A percentile compares a stretch with the other conserved stretches of the same genome.
These are phyloP conservation scores for Mortierella antarctica DNA, from an alignment of 192 early-diverging fungal genomes.

Conservation along the genomic window DNA sequence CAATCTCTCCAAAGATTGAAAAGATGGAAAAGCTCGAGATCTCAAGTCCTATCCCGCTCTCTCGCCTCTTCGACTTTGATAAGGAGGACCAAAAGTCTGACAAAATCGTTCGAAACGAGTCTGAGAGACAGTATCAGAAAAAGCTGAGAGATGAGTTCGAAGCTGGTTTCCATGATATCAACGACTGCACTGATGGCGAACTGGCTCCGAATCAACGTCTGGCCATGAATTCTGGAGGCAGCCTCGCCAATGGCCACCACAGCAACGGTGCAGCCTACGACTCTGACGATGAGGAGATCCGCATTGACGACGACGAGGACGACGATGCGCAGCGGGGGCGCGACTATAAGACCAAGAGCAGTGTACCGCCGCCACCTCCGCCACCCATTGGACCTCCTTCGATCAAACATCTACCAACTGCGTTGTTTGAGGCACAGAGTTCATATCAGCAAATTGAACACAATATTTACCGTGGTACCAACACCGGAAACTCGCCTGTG, in stretches of 20 bases:
- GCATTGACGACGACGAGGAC: conserved; percentile 19
- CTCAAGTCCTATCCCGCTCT: conserved; percentile 39
- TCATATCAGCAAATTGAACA: conserved; percentile 72
- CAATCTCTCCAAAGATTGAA: conserved; percentile 28
- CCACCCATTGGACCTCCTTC: conserved; percentile 46
- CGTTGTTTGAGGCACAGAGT: conserved; percentile 63
- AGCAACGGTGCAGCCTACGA: conserved; percentile 3
- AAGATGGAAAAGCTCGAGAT: conserved; percentile 31
- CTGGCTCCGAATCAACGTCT: neutral
- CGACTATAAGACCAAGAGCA: conserved; percentile 1
- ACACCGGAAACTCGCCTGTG: conserved; percentile 72
- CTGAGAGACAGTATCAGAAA: conserved; percentile 33
- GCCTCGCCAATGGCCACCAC: conserved; percentile 4
- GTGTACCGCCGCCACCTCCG: conserved; percentile 33
- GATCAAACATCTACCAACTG: conserved; percentile 50
- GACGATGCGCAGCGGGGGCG: neutral
- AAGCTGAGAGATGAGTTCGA: conserved; percentile 49
- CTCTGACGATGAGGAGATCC: conserved; percentile 48
- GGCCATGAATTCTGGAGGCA: neutral
- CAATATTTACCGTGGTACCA: conserved; percentile 78
- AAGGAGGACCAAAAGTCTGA: conserved; percentile 41
- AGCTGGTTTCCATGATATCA: conserved; percentile 36
- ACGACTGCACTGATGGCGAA: neutral
- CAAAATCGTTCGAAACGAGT: conserved; percentile 35
- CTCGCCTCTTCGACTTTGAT: conserved; percentile 50